Evolutionary conservation across 2,329 filamentous ascomycete genomes (phyloP).

Genomic region (Xylariomycetidae sp.): DNA sequence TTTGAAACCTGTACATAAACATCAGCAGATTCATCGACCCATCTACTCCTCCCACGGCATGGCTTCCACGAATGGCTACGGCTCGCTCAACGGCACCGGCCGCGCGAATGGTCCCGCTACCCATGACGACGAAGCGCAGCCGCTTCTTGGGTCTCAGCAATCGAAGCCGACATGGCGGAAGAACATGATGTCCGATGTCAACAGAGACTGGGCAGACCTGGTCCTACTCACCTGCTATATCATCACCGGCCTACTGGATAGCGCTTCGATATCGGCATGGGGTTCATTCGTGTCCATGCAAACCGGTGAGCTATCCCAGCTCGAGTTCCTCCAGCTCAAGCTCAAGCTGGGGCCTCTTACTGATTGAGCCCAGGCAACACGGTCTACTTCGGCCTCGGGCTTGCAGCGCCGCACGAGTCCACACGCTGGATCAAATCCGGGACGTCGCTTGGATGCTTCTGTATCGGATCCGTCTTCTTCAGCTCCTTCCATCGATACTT

Average conservation of each 20-base stretch:
- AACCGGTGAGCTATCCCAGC: conserved; percentile 52
- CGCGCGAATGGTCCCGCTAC: conserved; percentile 7
- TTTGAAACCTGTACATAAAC: too few relatives aligned
- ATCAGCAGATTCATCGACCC: too few relatives aligned
- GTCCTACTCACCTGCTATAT: conserved; percentile 69
- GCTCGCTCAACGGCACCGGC: conserved; percentile 13
- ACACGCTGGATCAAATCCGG: conserved; percentile 67
- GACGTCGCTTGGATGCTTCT: conserved; percentile 67
- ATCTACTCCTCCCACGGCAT: too few relatives aligned
- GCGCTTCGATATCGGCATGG: conserved; percentile 71
- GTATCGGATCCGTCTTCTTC: conserved; percentile 68
- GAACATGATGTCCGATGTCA: conserved; percentile 43
- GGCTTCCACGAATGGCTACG: conserved; percentile 23
- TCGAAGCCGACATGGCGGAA: conserved; percentile 24
- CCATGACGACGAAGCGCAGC: conserved; percentile 27
- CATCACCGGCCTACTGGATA: conserved; percentile 74
- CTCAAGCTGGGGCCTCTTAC: too few relatives aligned
- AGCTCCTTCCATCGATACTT: conserved; percentile 62
- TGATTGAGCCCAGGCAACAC: conserved; percentile 56
- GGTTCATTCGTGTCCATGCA: conserved; percentile 82
- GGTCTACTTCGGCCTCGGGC: conserved; percentile 70
- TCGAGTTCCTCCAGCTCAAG: neutral
- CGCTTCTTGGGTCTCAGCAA: conserved; percentile 19
- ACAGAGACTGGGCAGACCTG: conserved; percentile 60
- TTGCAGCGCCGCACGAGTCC: conserved; percentile 51